phyloP scores from a whole-genome alignment of 495 filamentous ascomycete species.

The Podospora australis region DNA sequence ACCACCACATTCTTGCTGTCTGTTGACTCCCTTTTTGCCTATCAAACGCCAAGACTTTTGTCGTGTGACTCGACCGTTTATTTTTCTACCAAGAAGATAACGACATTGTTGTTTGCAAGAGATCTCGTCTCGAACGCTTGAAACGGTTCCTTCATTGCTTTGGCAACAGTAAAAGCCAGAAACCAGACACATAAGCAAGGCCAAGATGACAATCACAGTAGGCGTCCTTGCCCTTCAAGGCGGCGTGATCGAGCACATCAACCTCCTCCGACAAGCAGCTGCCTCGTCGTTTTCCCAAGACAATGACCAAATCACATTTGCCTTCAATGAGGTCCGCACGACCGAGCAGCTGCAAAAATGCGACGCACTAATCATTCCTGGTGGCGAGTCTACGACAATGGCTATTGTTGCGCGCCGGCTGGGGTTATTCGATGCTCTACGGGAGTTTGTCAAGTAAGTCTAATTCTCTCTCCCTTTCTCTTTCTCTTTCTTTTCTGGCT shows the following conservation, averaged over 20 bases:
- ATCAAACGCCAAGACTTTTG: too few relatives aligned
- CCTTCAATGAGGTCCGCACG: conserved; percentile 76
- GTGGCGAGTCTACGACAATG: conserved; percentile 92
- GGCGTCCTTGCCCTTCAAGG: conserved; percentile 91
- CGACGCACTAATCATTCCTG: conserved; percentile 82
- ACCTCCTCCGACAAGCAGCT: conserved; percentile 62
- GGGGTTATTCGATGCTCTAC: conserved; percentile 72
- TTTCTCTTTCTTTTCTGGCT: not conserved
- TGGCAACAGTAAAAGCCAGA: too few relatives aligned
- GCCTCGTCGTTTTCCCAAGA: conserved; percentile 9
- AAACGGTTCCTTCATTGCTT: too few relatives aligned
- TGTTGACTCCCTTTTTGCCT: too few relatives aligned
- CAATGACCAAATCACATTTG: conserved; percentile 27
- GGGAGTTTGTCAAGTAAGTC: conserved; percentile 88
- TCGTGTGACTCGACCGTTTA: too few relatives aligned
- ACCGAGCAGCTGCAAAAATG: conserved; percentile 60
- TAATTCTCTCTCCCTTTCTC: not conserved
- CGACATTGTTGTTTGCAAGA: too few relatives aligned
- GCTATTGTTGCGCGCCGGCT: conserved; percentile 79
- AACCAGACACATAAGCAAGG: not conserved
- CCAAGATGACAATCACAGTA: conserved; percentile 46
- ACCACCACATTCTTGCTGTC: too few relatives aligned
- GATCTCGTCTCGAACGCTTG: too few relatives aligned
- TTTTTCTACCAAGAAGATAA: too few relatives aligned
- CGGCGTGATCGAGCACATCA: conserved; percentile 83